phyloP scores from a whole-genome alignment of 495 filamentous ascomycete genomes.

The Penicillium canescens region DNA sequence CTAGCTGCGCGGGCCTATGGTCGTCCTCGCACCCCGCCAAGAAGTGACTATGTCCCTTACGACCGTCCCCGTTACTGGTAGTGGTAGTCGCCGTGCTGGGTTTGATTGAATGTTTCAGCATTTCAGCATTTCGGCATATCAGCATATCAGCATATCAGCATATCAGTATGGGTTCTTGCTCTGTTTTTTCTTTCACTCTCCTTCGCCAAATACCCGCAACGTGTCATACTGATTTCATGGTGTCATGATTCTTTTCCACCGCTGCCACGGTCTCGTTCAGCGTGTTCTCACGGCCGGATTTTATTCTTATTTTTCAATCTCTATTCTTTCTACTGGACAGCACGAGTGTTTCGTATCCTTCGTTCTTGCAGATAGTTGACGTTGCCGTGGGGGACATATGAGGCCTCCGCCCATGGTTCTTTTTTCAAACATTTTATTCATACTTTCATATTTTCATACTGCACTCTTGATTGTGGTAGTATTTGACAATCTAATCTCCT shows the following conservation, averaged over 20 bases:
- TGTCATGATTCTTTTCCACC: conserved; percentile 18
- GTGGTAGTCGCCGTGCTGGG: conserved; percentile 1
- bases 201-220: conserved; percentile 26
- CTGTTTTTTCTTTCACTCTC: conserved; percentile 1
- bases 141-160: too few species aligned
- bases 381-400: not conserved
- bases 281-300: conserved; percentile 11
- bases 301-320: not conserved
- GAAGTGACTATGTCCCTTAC: conserved; percentile 44
- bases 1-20: conserved; percentile 43
- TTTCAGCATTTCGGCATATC: conserved; percentile 7
- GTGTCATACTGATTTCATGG: conserved; percentile 28
- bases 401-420: not conserved
- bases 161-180: too few species aligned
- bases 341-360: conserved; percentile 1
- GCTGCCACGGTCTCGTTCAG: conserved; percentile 17
- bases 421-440: not conserved
- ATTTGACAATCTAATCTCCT: too few species aligned
- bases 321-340: conserved; percentile 2
- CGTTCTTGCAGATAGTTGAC: not conserved
- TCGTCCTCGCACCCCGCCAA: conserved; percentile 44
- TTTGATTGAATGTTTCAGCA: conserved; percentile 13
- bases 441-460: not conserved
- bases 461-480: too few species aligned
- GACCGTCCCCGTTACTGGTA: conserved; percentile 52